Evolutionary conservation across 208 protist species (phyloP), one percentile per base, ranked within the genome.

Genomic region (Crithidia acanthocephali): DNA sequence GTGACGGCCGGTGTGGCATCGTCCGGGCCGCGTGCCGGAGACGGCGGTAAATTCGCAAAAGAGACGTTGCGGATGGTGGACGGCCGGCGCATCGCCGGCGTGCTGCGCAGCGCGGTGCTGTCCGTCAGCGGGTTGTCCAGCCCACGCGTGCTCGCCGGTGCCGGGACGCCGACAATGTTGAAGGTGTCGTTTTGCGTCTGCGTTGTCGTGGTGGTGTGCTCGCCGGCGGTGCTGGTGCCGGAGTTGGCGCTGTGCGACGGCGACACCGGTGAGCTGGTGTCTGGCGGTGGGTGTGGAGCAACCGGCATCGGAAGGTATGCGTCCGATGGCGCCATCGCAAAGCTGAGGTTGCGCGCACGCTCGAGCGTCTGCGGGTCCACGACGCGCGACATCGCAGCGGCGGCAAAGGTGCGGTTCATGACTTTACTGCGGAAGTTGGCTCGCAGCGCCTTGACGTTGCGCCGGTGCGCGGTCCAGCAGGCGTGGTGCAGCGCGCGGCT

Each of bases 391-490:
- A 15, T 40, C 18, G 52, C 58, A 8, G 57, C 63, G 13, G 58
- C 52, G 2, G 67, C 71, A 32, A 74, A 68, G 27, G 79, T 80
- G 48, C 73, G 79, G 28, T 62, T 63, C 56, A 84, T 68, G 18
- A 86, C 71, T 35, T 66, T 58, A 11, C 44, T 25, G 2, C 53
- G 69, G 51, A 83, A 84, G 44, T 78, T 25, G 11, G 47, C 30
- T 18, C 80, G 74, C 52, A 91, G 58, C 8, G 76, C 80, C 51
- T 71, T 51, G n/a, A 81, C 70, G 56, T 84, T 70, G 30, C 76
- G 67, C 8, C 52, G 50, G 44, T 91, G 80, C 13, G 67, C 75
- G 1, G 28, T 60, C 53, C 40, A 60, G 56, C 81, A 91, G 16
- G 64, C 67, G 27, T 68, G 60, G 52, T 83, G 76, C 25, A 87